Conservation (phyloP, 2,329 filamentous ascomycete genomes). For the Hypoxylon sp. region DNA sequence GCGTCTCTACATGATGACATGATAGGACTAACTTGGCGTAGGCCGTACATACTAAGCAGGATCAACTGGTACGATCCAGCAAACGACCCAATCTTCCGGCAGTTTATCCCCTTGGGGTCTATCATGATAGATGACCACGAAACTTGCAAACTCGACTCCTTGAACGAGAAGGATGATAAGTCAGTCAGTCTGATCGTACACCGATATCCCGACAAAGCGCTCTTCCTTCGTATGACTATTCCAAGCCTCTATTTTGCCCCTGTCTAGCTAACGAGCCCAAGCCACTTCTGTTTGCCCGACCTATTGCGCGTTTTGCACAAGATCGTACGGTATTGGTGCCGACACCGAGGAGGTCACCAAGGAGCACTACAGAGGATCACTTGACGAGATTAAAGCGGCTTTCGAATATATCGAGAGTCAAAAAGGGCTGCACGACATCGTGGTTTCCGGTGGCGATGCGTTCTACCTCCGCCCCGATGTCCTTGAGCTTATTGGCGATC, state of each 20-base stretch:
- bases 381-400: conserved; percentile 65
- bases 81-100: conserved; percentile 69
- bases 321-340: conserved; percentile 69
- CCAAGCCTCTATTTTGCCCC: not conserved
- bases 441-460: conserved; percentile 72
- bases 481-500: conserved; percentile 65
- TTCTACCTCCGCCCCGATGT: conserved; percentile 68
- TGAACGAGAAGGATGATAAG: conserved; percentile 68
- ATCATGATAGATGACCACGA: conserved; percentile 66
- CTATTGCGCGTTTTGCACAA: conserved; percentile 73
- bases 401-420: conserved; percentile 68
- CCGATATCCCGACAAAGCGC: conserved; percentile 72
- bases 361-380: conserved; percentile 54
- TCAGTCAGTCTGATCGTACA: conserved; percentile 70
- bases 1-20: not conserved
- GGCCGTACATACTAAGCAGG: conserved; percentile 69
- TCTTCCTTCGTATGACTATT: conserved; percentile 67
- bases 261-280: conserved; percentile 49
- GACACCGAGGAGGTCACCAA: conserved; percentile 65
- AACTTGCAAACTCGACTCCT: conserved; percentile 66
- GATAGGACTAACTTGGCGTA: conserved; percentile 34
- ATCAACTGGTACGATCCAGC: conserved; percentile 71
- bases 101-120: conserved; percentile 70
- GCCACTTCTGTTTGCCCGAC: conserved; percentile 71
- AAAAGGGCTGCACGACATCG: conserved; percentile 66